Conservation (phyloP, 176 grass and related monocot genomes). For the Avena sativa region DNA sequence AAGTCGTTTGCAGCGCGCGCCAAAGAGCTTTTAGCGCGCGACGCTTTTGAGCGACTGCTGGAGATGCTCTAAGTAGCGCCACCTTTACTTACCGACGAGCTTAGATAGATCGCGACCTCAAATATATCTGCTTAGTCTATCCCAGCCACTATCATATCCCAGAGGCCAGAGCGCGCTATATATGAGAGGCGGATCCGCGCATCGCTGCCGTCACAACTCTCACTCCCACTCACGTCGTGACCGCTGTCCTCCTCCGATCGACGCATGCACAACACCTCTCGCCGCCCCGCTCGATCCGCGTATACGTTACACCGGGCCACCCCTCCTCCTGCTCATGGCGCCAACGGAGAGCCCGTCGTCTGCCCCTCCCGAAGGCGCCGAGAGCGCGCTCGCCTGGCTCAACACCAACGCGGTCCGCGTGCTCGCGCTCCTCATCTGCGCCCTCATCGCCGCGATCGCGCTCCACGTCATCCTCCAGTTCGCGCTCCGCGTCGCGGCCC, state of each 20-base stretch:
- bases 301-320: not conserved
- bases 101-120: not conserved
- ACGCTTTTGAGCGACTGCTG: too few species aligned
- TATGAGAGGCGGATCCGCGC: not conserved
- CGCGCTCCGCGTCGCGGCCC: slow-evolving; percentile 33
- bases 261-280: not conserved
- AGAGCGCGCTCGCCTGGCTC: not conserved
- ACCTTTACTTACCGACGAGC: too few species aligned
- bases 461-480: slow-evolving; percentile 47
- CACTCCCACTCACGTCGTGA: not conserved
- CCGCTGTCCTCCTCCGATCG: not conserved
- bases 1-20: too few species aligned
- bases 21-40: too few species aligned
- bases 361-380: not conserved
- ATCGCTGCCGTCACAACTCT: not conserved
- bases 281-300: not conserved
- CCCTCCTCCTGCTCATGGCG: not conserved
- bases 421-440: slow-evolving; percentile 62
- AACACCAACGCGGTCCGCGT: slow-evolving; percentile 41
- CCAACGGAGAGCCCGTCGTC: not conserved
- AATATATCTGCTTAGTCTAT: slow-evolving; percentile 4
- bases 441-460: slow-evolving; percentile 48
- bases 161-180: not conserved
- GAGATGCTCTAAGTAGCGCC: too few species aligned
- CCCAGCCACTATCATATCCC: not conserved